phyloP scores from a whole-genome alignment of 148 eudicot genomes.

The Cornus suecica region DNA sequence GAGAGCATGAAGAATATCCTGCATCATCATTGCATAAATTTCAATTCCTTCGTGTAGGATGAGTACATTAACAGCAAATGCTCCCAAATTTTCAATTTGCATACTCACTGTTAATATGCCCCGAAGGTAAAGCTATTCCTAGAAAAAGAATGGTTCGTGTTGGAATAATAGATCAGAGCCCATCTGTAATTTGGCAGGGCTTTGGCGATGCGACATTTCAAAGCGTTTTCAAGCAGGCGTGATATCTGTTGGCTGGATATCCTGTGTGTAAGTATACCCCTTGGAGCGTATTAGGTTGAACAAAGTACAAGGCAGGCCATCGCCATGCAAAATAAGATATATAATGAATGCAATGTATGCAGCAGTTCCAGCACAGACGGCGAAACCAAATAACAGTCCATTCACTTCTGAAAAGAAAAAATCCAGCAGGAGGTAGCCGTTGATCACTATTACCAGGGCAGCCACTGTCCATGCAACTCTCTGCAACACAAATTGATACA shows the following conservation, averaged over 20 bases:
- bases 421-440: constrained; percentile 69
- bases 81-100: background rate
- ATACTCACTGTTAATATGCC: background rate
- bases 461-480: constrained; percentile 67
- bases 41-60: background rate
- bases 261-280: constrained; percentile 22
- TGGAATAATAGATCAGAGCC: background rate
- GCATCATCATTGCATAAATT: background rate
- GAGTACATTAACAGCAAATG: background rate
- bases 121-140: background rate
- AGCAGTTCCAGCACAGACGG: constrained; percentile 30
- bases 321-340: constrained; percentile 55
- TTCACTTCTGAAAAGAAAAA: constrained; percentile 52
- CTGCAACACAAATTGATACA: constrained; percentile 26
- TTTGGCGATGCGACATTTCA: background rate
- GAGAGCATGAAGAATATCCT: background rate
- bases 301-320: constrained; percentile 32
- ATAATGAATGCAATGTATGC: constrained; percentile 61
- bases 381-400: constrained; percentile 40
- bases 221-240: background rate
- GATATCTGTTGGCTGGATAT: constrained; percentile 11
- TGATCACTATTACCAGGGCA: constrained; percentile 70
- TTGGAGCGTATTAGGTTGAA: constrained; percentile 19
- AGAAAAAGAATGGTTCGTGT: background rate
- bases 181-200: background rate